Evolutionary conservation across 139 green algal species (phyloP), one percentile per base, ranked within the genome.

Genomic region (Chlorella sp.): DNA sequence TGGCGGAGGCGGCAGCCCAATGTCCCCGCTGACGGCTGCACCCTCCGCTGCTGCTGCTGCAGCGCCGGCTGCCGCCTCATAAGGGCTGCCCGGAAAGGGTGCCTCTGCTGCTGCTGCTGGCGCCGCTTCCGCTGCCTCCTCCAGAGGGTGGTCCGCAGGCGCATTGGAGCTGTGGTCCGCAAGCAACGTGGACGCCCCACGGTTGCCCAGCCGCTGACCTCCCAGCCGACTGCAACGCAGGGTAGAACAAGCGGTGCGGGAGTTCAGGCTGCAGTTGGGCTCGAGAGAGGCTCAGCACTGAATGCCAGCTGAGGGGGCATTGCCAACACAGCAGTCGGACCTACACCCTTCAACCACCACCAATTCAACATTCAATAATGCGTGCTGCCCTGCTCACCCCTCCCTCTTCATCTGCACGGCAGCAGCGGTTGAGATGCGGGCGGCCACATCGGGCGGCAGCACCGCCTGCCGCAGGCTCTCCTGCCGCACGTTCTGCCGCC

Each of bases 381-480:
- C 44, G 7, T 9, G 44, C 9, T 6, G 11, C n/a, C 64, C n/a
- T 39, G 44, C 74, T n/a, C 74, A 80, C 74, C 74, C 74, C 47
- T 34, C 25, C 60, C 57, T 63, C 36, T 62, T 60, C 34, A 82
- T 39, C 60, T 82, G 36, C 26, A 82, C 4, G 11, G 76, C 76
- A 3, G 57, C 76, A 0, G 57, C 39, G 1, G 76, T 73, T 18
- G 76, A 82, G 34, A 71, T 51, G 5, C 3, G 28, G 25, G 76
- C 76, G 0, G 76, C 76, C 23, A 82, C 23, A 18, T 82, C 76
- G 3, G 60, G 76, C 23, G 76, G 76, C 60, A 82, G 60, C 36
- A 82, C 76, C 36, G 60, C 76, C 57, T 73, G 57, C 36, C 76
- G 34, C 60, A 82, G 60, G 76, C 76, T 72, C 36, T 73, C 57